phyloP scores from a whole-genome alignment of 768 basidiomycete genomes.

The Coprinellus micaceus region DNA sequence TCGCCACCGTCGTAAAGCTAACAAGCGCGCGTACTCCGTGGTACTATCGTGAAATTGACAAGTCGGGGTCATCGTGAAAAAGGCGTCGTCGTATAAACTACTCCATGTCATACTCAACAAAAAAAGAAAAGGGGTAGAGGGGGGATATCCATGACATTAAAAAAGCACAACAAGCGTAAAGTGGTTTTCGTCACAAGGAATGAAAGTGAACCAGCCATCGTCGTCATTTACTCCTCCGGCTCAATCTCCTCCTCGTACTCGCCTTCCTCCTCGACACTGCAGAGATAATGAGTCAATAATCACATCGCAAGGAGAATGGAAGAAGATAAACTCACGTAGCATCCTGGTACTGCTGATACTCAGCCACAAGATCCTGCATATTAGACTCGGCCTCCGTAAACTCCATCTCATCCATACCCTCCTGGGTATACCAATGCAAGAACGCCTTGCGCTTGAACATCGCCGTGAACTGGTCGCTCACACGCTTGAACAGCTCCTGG shows the following conservation, averaged over 20 bases:
- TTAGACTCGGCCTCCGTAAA: constrained; percentile 99
- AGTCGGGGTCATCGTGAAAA: not conserved
- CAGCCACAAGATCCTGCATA: constrained; percentile 98
- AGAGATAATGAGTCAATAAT: constrained; percentile 8
- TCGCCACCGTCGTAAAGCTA: no score
- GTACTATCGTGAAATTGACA: no score
- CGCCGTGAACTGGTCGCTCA: constrained; percentile 96
- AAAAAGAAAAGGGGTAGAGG: no score
- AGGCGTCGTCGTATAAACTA: not conserved
- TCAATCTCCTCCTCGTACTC: constrained; percentile 82
- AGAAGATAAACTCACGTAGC: constrained; percentile 65
- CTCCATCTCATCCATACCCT: constrained; percentile 99
- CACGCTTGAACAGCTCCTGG: constrained; percentile 98
- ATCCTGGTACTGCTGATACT: constrained; percentile 96
- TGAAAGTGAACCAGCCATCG: no score
- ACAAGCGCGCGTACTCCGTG: no score
- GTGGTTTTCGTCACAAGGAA: constrained; percentile 4
- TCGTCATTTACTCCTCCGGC: constrained; percentile 49
- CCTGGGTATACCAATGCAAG: constrained; percentile 99
- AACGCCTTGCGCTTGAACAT: constrained; percentile 99
- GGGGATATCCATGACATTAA: constrained; percentile 21
- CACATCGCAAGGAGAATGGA: not conserved
- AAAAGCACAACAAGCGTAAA: not conserved
- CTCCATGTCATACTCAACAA: no score
- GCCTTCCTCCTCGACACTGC: constrained; percentile 79